Base-by-base conservation (phyloP, 306 rosid genomes). In the Cicer cuneatum region DNA sequence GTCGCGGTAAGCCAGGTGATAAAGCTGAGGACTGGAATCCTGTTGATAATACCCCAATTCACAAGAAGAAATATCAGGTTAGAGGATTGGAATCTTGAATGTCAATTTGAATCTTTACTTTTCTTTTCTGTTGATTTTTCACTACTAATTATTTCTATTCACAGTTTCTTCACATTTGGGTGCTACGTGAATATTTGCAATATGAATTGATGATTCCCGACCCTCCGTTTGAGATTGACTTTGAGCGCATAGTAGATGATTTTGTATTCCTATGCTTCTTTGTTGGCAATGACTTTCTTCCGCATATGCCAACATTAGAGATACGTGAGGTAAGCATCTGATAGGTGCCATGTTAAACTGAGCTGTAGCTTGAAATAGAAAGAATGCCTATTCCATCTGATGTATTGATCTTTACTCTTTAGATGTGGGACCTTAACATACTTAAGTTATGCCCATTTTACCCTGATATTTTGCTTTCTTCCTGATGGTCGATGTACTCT, bases 1-100 rank as follows among this genome's bases (percentile, higher is more conserved):
- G 99, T 87, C 93, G 73, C 72, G 90, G 93, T 83, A 86, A 81
- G 78, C 68, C 86, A 14, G 87, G 84, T 76, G 86, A 85, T 41
- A 82, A 79, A 65, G 60, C 89, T n/a, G 79, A 33, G 71, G 86
- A 82, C 85, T 70, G 82, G 86, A 90, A 90, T 78, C 90, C 87
- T 7, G 80, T 73, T 51, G 92, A 90, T 80, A 89, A 86, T 72
- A 89, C 93, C 48, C 99, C 96, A 61, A 80, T 92, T 84, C 89
- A 95, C 83, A 86, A 92, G 88, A 95, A 87, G 82, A 95, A 95
- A 85, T 95, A 92, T 80, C 99, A 94, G 99, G 99, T 94, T 71
- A 56, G 82, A 64, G 46, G 75, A 73, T 72, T 66, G 81, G 21
- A 49, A 69, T 58, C 29, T 71, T 53, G 53, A 80, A 58, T 56